Base-by-base conservation (phyloP, 2,329 filamentous ascomycete genomes). In the Pestalotiopsis sp. region DNA sequence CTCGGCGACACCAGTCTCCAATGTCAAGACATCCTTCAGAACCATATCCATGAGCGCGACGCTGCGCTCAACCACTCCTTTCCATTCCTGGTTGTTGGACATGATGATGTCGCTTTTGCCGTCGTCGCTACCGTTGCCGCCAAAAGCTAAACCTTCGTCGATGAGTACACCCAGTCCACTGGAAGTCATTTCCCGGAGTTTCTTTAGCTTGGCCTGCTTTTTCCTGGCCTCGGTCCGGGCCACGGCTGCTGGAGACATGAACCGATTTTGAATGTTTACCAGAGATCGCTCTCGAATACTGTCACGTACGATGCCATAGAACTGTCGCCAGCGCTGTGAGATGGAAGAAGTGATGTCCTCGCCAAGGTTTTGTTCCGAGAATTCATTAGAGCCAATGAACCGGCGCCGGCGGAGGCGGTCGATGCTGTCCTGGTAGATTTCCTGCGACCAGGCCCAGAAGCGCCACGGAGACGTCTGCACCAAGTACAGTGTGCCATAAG, bases 31-130 rank as follows among this genome's bases (percentile, higher is more conserved):
- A 73, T 94, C 92, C 36, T 87, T 88, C 5, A 97, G 86, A 23
- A 98, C 91, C 75, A 92, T 92, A 75, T 97, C 93, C 87, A 98
- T 97, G 38, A 98, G 82, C 25, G 90, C 89, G 59, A 98, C 91
- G 73, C 92, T 97, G 68, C 91, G 89, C 72, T 93, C 91, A 23
- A 98, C 89, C 12, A 92, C 89, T 45, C 88, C 89, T 78, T 94
- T 96, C 79, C 88, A 86, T 70, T 88, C 85, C 49, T 84, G 83
- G 39, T 72, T 77, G 13, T 80, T 78, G 3, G 78, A 83, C 66
- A 84, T 81, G 41, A 81, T 79, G 67, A 84, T 80, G 41, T 84
- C 82, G 20, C 82, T 82, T 66, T 85, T 83, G 56, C 84, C 83
- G 64, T 88, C 86, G 56, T 91, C 88, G 59, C 75, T 75, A 17